These are phyloP conservation scores for Schrenkiella parvula DNA, from an alignment of 345 rosid species.

Conservation along the genomic window DNA sequence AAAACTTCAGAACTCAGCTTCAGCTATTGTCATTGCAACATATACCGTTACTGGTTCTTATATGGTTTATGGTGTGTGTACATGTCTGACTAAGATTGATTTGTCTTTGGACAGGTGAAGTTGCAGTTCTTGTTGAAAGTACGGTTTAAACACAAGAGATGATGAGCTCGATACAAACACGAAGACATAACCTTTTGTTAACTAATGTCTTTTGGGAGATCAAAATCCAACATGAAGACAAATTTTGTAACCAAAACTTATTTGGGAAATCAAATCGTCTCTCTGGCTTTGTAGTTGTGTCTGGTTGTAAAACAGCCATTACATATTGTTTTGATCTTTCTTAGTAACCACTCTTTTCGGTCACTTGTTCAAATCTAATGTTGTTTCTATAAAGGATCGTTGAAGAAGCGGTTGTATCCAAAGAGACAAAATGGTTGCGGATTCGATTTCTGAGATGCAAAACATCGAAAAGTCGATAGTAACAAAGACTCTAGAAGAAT, in stretches of 20 bases:
- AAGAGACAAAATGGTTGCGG: not conserved
- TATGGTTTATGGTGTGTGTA: not conserved
- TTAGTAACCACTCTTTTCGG: not conserved
- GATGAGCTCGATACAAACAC: slow-evolving; percentile 32
- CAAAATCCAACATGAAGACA: not conserved
- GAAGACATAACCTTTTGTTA: slow-evolving; percentile 10
- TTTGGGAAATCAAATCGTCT: not conserved
- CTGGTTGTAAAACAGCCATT: slow-evolving; percentile 1
- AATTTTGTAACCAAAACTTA: not conserved
- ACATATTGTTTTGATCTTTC: not conserved
- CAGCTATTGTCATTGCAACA: not conserved
- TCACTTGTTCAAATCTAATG: slow-evolving; percentile 9
- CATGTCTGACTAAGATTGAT: slow-evolving; percentile 18
- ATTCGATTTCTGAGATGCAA: not conserved
- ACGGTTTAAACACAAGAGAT: slow-evolving; percentile 62
- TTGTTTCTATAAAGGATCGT: not conserved
- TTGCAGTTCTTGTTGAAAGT: slow-evolving; percentile 65
- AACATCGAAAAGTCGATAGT: not conserved
- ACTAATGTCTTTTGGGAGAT: slow-evolving; percentile 1
- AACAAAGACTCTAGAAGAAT: not conserved
- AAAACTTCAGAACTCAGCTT: not conserved
- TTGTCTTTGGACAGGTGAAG: slow-evolving; percentile 54
- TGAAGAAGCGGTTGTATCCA: not conserved
- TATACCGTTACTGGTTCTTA: not conserved
- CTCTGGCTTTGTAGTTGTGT: slow-evolving; percentile 7